A percentile compares a stretch with the other conserved stretches of the same genome.
Evolutionary conservation across 2,329 filamentous ascomycete species (phyloP).

Genomic region (Fusarium gaditjirri): DNA sequence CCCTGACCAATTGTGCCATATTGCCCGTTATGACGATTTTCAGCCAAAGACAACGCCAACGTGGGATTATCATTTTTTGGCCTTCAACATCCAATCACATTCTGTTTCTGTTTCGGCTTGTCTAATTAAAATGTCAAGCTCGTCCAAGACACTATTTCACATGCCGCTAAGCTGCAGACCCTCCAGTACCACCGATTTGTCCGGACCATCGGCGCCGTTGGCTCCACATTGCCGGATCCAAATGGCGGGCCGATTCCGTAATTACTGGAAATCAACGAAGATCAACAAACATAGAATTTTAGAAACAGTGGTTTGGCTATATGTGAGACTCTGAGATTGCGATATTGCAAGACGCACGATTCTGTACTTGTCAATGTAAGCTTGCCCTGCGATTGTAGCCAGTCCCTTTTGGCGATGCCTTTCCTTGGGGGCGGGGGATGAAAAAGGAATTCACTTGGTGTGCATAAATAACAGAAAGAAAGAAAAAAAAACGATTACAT

Average conservation of each 20-base stretch:
- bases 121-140: not conserved
- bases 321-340: not conserved
- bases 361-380: not conserved
- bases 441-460: not conserved
- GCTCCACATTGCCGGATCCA: constrained; percentile 18
- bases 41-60: constrained; percentile 18
- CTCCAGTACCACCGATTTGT: constrained; percentile 4
- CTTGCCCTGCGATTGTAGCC: not conserved
- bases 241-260: constrained; percentile 4
- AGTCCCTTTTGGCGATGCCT: not conserved
- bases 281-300: not conserved
- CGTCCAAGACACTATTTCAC: not conserved
- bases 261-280: not conserved
- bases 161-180: constrained; percentile 7
- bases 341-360: not conserved
- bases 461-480: not conserved
- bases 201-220: constrained; percentile 23
- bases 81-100: constrained; percentile 17
- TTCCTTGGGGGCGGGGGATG: not conserved
- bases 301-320: not conserved
- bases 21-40: constrained; percentile 27
- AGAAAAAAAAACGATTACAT: no score
- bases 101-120: not conserved
- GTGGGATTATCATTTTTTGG: constrained; percentile 6
- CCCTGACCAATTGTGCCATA: constrained; percentile 33